These are phyloP conservation scores for Populus tremula DNA, from an alignment of 345 rosid species.

Conservation along the genomic window DNA sequence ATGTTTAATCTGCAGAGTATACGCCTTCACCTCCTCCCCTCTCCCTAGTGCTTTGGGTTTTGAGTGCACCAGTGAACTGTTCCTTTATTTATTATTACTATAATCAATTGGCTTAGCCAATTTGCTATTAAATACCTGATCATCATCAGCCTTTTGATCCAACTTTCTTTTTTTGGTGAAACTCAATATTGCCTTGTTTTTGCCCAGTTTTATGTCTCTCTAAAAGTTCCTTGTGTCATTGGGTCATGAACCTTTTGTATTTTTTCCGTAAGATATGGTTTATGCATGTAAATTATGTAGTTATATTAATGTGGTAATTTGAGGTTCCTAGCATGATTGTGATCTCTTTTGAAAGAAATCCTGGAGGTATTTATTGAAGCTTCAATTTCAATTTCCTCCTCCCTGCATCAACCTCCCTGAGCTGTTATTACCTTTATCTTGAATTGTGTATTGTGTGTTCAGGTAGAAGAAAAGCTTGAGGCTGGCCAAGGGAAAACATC, in stretches of 20 bases:
- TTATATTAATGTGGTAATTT: not conserved
- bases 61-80: not conserved
- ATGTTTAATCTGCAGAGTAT: not conserved
- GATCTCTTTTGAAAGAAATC: not conserved
- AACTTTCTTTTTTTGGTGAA: not conserved
- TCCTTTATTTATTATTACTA: not conserved
- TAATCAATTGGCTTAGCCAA: not conserved
- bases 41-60: not conserved
- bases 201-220: not conserved
- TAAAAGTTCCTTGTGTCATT: not conserved
- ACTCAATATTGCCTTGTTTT: not conserved
- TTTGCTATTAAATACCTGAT: not conserved
- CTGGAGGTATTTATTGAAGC: not conserved
- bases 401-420: not conserved
- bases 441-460: constrained; percentile 8
- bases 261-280: not conserved
- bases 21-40: not conserved
- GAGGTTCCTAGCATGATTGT: not conserved
- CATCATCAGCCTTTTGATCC: not conserved
- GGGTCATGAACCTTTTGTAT: not conserved
- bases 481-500: constrained; percentile 78
- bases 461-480: constrained; percentile 99
- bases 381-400: not conserved
- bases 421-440: not conserved
- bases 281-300: not conserved